Percentiles rank a stretch among this genome's conserved stretches.
These are phyloP conservation scores for Tetrahymena borealis DNA, from an alignment of 73 alveolate genomes.

Conservation along the genomic window DNA sequence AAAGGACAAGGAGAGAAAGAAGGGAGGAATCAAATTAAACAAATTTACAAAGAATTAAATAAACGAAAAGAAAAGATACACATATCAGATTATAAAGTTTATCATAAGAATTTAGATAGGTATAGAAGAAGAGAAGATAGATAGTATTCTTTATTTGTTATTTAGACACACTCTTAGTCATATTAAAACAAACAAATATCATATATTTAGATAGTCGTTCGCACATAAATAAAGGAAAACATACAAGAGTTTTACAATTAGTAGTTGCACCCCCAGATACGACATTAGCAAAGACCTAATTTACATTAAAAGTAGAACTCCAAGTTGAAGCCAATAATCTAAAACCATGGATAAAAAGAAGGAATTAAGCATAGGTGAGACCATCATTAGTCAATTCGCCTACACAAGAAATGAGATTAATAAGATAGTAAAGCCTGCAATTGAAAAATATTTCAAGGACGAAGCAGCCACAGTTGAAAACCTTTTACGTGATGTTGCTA, in stretches of 20 bases:
- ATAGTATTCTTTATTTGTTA: neutral
- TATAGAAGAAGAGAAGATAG: neutral
- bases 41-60: neutral
- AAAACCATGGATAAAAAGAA: neutral
- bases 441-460: neutral
- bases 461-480: neutral
- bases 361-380: neutral
- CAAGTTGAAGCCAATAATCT: too few species aligned
- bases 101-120: neutral
- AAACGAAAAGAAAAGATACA: neutral
- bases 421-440: neutral
- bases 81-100: neutral
- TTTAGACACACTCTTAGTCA: neutral
- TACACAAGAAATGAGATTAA: neutral
- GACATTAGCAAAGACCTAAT: too few species aligned
- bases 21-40: neutral
- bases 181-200: neutral
- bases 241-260: too few species aligned
- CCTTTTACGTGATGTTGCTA: neutral
- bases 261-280: neutral
- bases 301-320: too few species aligned
- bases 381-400: neutral
- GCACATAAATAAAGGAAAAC: neutral
- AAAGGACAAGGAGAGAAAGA: neutral
- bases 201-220: neutral